These are phyloP conservation scores for Pythium rishiriense DNA, from an alignment of 352 stramenopile species.

Conservation along the genomic window DNA sequence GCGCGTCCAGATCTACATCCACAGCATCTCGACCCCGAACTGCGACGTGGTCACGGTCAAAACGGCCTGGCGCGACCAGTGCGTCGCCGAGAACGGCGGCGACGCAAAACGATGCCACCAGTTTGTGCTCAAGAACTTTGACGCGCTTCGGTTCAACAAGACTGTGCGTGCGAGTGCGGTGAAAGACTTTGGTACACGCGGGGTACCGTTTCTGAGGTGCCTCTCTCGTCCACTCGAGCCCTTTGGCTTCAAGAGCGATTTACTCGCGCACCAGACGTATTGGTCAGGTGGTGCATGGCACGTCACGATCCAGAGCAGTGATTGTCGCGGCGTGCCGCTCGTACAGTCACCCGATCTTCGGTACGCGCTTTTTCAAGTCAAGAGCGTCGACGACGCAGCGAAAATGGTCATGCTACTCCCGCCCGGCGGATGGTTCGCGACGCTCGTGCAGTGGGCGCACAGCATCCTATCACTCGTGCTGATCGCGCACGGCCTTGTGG, in stretches of 20 bases:
- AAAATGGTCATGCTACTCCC: constrained; percentile 44
- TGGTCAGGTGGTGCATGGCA: constrained; percentile 49
- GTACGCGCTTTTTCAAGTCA: constrained; percentile 44
- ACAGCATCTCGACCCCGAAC: constrained; percentile 36
- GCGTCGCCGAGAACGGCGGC: constrained; percentile 19
- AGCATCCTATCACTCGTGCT: constrained; percentile 43
- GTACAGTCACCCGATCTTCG: constrained; percentile 36
- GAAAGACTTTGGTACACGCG: constrained; percentile 41
- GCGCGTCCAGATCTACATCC: constrained; percentile 26
- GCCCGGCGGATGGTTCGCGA: constrained; percentile 40
- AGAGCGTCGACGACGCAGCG: constrained; percentile 34
- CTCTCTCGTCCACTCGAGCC: constrained; percentile 29
- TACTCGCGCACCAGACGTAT: constrained; percentile 52
- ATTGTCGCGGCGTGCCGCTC: constrained; percentile 41
- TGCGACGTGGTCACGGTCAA: constrained; percentile 36
- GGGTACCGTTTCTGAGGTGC: constrained; percentile 54
- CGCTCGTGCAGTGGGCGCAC: constrained; percentile 38
- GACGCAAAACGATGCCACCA: constrained; percentile 42
- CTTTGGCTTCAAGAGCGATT: constrained; percentile 56
- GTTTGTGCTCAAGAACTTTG: constrained; percentile 51
- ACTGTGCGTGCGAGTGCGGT: constrained; percentile 33
- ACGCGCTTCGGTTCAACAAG: constrained; percentile 31
- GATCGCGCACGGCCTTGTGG: constrained; percentile 43
- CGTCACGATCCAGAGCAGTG: constrained; percentile 51
- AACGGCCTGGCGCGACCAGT: constrained; percentile 25